Conservation (phyloP, 179 eudicot genomes). For the Beta macrorhiza region DNA sequence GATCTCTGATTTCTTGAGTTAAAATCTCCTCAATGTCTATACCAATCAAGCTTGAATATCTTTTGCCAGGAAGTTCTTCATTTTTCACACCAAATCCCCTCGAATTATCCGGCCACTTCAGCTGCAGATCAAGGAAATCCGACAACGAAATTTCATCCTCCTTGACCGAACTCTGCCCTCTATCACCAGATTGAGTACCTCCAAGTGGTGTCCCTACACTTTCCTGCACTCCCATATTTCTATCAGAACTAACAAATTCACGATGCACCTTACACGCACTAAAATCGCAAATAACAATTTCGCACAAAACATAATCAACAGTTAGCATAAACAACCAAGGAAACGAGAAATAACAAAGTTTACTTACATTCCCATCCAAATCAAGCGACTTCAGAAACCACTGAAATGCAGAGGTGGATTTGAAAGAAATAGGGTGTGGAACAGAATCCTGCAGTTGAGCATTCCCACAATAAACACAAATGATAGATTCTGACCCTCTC, state of each 20-base stretch:
- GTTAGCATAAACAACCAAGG: background rate
- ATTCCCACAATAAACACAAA: constrained; percentile 75
- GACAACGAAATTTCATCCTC: constrained; percentile 50
- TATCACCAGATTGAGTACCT: constrained; percentile 35
- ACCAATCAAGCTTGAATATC: constrained; percentile 44
- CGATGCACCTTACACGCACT: background rate
- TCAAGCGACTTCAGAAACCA: constrained; percentile 69
- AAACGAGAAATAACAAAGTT: background rate
- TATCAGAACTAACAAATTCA: background rate
- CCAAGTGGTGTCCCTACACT: constrained; percentile 41
- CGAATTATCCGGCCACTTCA: constrained; percentile 60
- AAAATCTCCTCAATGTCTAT: constrained; percentile 48
- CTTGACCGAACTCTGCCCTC: constrained; percentile 42
- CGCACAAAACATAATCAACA: background rate
- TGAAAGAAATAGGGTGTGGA: constrained; percentile 49
- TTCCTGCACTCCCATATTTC: constrained; percentile 35
- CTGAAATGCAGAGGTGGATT: constrained; percentile 50
- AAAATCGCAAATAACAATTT: background rate
- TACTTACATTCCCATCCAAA: constrained; percentile 77
- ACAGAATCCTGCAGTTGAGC: constrained; percentile 29
- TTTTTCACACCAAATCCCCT: constrained; percentile 37
- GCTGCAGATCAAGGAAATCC: constrained; percentile 59
- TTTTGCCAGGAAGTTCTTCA: constrained; percentile 38
- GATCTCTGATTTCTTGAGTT: constrained; percentile 27
- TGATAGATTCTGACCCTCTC: constrained; percentile 54